phyloP scores from a whole-genome alignment of 1,139 yeast species.

The Suhomyces terraborum region DNA sequence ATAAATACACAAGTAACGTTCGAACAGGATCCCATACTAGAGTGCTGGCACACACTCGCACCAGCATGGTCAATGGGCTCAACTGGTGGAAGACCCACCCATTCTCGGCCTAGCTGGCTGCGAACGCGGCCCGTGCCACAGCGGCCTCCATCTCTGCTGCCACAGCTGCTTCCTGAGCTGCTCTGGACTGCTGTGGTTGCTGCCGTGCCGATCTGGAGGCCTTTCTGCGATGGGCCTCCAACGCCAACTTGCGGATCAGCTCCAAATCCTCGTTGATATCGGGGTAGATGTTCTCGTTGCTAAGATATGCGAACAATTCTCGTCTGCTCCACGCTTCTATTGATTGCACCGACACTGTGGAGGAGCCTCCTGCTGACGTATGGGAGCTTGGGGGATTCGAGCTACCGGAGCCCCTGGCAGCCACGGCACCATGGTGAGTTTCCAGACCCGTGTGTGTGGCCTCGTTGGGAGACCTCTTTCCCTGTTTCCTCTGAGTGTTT shows the following conservation, averaged over 20 bases:
- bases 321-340: constrained; percentile 25
- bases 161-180: constrained; percentile 7
- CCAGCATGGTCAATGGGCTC: no score
- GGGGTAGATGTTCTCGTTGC: constrained; percentile 21
- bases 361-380: no score
- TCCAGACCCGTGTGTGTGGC: no score
- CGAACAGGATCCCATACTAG: no score
- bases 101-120: constrained; percentile 6
- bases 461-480: neutral
- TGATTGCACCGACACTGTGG: neutral
- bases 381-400: no score
- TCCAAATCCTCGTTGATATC: constrained; percentile 24
- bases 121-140: constrained; percentile 11
- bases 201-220: neutral
- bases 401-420: no score
- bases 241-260: constrained; percentile 19
- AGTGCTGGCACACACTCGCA: no score
- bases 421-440: no score
- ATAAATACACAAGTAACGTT: no score
- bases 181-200: constrained; percentile 4
- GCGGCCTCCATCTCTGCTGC: constrained; percentile 9
- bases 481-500: constrained; percentile 1
- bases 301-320: constrained; percentile 23
- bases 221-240: constrained; percentile 14
- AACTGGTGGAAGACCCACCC: no score